Evolutionary conservation across 176 grass and related monocot species (phyloP).

Genomic region (Puccinellia tenuiflora): DNA sequence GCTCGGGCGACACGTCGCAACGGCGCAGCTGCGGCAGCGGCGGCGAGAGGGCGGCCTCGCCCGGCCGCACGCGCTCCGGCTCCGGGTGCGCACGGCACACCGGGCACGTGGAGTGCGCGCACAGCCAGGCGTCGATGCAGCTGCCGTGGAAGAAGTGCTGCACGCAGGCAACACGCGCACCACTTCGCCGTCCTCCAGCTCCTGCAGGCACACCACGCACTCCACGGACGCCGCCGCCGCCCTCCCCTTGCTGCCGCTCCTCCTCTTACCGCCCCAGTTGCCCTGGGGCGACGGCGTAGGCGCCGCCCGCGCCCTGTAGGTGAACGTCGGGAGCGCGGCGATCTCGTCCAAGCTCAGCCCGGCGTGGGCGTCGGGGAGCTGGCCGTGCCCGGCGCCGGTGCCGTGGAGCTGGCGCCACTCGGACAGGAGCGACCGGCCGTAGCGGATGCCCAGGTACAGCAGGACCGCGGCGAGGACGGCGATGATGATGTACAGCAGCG

Average conservation of each 20-base stretch:
- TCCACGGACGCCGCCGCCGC: slow-evolving; percentile 17
- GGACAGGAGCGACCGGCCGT: slow-evolving; percentile 8
- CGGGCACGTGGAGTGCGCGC: slow-evolving; percentile 34
- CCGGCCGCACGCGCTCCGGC: neutral
- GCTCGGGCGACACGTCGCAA: slow-evolving; percentile 20
- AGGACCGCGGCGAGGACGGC: slow-evolving; percentile 22
- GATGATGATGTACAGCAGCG: slow-evolving; percentile 47
- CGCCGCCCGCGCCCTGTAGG: slow-evolving; percentile 4
- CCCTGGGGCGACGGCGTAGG: neutral
- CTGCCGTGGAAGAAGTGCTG: slow-evolving; percentile 47
- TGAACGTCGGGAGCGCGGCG: slow-evolving; percentile 48
- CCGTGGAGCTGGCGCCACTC: slow-evolving; percentile 14
- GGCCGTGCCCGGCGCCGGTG: neutral
- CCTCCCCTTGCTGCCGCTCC: slow-evolving; percentile 13
- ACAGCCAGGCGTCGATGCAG: slow-evolving; percentile 49
- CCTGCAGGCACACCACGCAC: slow-evolving; percentile 58
- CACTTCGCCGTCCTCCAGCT: slow-evolving; percentile 48
- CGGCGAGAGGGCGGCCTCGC: neutral
- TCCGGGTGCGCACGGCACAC: slow-evolving; percentile 45
- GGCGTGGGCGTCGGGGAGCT: neutral
- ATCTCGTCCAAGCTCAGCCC: slow-evolving; percentile 38
- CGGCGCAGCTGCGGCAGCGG: slow-evolving; percentile 18
- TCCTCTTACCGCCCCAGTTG: neutral
- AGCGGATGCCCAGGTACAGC: slow-evolving; percentile 31
- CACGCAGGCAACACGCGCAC: slow-evolving; percentile 50